phyloP scores from a whole-genome alignment of 163 green algal genomes.

The Scenedesmus sp. region DNA sequence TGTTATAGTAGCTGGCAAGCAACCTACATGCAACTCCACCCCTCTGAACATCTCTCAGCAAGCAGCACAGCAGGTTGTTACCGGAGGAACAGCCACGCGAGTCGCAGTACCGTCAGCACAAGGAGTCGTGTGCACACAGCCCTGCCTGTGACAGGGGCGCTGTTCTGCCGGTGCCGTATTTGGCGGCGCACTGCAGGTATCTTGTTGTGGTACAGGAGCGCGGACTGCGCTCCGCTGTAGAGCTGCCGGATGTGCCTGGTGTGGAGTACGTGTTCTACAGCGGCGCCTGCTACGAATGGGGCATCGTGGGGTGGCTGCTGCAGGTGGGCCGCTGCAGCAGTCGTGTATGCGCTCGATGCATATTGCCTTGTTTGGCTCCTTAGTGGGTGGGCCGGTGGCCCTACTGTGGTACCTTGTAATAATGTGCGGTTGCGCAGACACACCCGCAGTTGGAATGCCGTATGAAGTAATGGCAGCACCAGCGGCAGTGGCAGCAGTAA shows the following conservation, averaged over 20 bases:
- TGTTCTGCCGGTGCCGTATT: not conserved
- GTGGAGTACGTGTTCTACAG: slow-evolving; percentile 35
- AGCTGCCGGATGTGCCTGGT: not conserved
- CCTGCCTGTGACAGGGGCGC: not conserved
- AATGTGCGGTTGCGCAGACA: no score
- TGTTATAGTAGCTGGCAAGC: not conserved
- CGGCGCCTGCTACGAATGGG: slow-evolving; percentile 37
- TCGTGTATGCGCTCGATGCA: not conserved
- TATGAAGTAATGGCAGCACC: not conserved
- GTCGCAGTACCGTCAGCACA: no score
- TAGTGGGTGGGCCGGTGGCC: no score
- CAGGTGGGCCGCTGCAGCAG: not conserved
- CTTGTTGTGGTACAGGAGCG: slow-evolving; percentile 26
- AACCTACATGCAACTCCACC: no score
- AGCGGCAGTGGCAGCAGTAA: not conserved
- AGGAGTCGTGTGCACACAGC: not conserved
- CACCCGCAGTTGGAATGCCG: no score
- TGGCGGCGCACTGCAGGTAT: not conserved
- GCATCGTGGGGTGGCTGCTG: slow-evolving; percentile 44
- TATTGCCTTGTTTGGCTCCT: no score
- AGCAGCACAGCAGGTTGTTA: no score
- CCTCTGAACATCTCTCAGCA: no score
- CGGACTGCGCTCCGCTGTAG: not conserved
- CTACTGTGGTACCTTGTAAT: no score
- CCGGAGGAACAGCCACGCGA: no score